These are phyloP conservation scores for Phytophthora cactorum DNA, from an alignment of 352 stramenopile genomes.

Conservation along the genomic window DNA sequence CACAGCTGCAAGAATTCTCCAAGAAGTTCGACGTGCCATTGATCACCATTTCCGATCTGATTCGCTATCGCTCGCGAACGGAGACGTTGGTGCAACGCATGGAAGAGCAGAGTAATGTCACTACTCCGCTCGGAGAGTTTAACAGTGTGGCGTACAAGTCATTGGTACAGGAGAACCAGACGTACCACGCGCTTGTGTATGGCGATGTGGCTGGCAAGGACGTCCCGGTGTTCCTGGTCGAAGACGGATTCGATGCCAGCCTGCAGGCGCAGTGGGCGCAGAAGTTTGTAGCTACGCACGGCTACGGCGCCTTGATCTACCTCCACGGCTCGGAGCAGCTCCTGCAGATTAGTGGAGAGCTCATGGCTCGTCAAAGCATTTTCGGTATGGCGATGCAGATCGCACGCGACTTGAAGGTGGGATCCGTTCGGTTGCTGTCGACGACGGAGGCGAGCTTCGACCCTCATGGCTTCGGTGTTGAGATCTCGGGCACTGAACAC, in stretches of 20 bases:
- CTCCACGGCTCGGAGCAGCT: constrained; percentile 63
- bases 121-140: constrained; percentile 81
- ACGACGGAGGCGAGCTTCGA: constrained; percentile 58
- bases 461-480: constrained; percentile 68
- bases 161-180: constrained; percentile 56
- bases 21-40: constrained; percentile 91
- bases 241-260: constrained; percentile 51
- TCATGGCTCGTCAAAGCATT: constrained; percentile 87
- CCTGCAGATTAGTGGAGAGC: constrained; percentile 77
- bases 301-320: constrained; percentile 65
- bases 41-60: constrained; percentile 98
- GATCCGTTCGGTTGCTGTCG: constrained; percentile 60
- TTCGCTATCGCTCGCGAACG: constrained; percentile 91
- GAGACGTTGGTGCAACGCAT: constrained; percentile 70
- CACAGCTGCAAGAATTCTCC: constrained; percentile 91
- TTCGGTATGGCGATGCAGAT: constrained; percentile 88
- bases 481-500: constrained; percentile 40
- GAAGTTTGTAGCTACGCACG: constrained; percentile 54
- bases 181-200: constrained; percentile 64
- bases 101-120: constrained; percentile 34
- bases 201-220: constrained; percentile 47
- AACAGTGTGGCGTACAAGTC: constrained; percentile 67
- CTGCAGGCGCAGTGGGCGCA: constrained; percentile 77
- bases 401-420: constrained; percentile 54
- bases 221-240: constrained; percentile 75